phyloP scores from a whole-genome alignment of 371 early-diverging fungal genomes.

The Mucor plumbeus region DNA sequence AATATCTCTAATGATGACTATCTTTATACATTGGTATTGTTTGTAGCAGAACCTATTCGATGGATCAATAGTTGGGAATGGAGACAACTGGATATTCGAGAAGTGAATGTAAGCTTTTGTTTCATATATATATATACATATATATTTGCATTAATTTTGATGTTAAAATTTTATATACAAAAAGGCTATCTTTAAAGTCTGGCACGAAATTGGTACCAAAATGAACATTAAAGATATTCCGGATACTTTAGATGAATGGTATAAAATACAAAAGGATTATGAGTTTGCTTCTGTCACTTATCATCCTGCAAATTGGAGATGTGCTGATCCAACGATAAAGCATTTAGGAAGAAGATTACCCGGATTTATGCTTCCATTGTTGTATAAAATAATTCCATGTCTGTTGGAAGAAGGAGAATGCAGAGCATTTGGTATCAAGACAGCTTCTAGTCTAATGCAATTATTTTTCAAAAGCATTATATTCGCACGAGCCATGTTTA shows the following conservation, averaged over 20 bases:
- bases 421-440: slow-evolving; percentile 27
- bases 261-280: slow-evolving; percentile 35
- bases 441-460: slow-evolving; percentile 3
- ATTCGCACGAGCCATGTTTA: slow-evolving; percentile 21
- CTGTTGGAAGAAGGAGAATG: slow-evolving; percentile 27
- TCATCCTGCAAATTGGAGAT: slow-evolving; percentile 31
- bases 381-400: slow-evolving; percentile 30
- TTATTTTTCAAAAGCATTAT: slow-evolving; percentile 18
- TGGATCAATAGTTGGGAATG: slow-evolving; percentile 59
- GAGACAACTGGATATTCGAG: slow-evolving; percentile 47
- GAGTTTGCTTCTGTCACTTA: slow-evolving; percentile 24
- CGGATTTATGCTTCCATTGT: slow-evolving; percentile 16
- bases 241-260: slow-evolving; percentile 45
- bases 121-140: neutral
- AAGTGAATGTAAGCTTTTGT: slow-evolving; percentile 43
- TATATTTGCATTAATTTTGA: neutral
- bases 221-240: slow-evolving; percentile 63
- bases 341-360: slow-evolving; percentile 25
- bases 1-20: slow-evolving; percentile 57
- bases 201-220: slow-evolving; percentile 43
- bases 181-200: slow-evolving; percentile 44
- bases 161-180: too few relatives aligned
- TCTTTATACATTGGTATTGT: slow-evolving; percentile 51
- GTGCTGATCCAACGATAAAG: slow-evolving; percentile 34
- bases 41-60: slow-evolving; percentile 49